Base-by-base conservation (phyloP, 1,284 basidiomycete species). In the Ustilago vetiveriae region DNA sequence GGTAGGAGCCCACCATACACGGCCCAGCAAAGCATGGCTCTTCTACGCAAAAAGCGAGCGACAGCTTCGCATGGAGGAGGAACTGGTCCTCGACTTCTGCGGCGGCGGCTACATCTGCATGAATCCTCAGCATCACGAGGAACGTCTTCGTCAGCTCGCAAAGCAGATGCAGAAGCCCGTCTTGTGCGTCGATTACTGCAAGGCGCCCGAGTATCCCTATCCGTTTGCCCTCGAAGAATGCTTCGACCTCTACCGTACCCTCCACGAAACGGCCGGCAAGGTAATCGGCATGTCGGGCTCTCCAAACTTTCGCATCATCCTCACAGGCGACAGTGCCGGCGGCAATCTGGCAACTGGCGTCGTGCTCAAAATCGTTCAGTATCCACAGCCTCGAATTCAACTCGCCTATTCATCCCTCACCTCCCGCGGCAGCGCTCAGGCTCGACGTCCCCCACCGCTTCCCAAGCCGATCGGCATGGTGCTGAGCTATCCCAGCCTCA, bases 91-190 rank as follows among this genome's bases (percentile, higher is more conserved):
- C 43, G 95, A 98, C 81, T 90, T 92, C 66, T 94, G 94, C 19
- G 95, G 95, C 7, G 95, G 95, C 9, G 95, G 95, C 0, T 98
- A 97, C 82, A 90, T 98, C 47, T 91, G 92, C 32, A 97, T 98
- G 94, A 60, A 59, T 14, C 66, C 66, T 1, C 89, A 91, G 73
- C 93, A 97, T 83, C 95, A 97, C 75, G 94, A 96, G 83, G 95
- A 98, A 79, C 86, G 95, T n/a, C 85, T 98, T 42, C 85, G 91
- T 45, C 86, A 87, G 69, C 95, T 95, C 92, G 90, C 94, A 5
- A 86, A 88, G 36, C 86, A 86, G 55, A 92, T 91, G 0, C 87
- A 89, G 7, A 89, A 88, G 76, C 91, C 92, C 10, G 88, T 98
- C 3, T 84, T 98, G 36, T 87, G 91, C 7, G 87, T 98, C 45